phyloP scores from a whole-genome alignment of 306 rosid species.

The Senna tora region DNA sequence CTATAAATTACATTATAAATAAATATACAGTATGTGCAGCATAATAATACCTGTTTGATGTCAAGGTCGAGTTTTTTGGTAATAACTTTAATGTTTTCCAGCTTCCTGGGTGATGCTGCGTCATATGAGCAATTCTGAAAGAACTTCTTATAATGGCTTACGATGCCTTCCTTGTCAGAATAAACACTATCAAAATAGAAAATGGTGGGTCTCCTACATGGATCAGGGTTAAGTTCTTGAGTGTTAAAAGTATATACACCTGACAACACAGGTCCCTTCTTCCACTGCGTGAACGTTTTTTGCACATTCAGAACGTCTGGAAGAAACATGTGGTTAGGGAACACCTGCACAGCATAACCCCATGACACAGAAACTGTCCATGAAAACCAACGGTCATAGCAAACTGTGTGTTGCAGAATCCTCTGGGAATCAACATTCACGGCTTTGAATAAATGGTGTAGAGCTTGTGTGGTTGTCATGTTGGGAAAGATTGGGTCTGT shows the following conservation, averaged over 20 bases:
- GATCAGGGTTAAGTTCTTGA: constrained; percentile 44
- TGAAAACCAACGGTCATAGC: constrained; percentile 65
- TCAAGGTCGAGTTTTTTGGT: constrained; percentile 62
- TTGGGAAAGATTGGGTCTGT: constrained; percentile 74
- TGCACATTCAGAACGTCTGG: constrained; percentile 55
- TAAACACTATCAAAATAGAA: constrained; percentile 61
- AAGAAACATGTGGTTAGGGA: constrained; percentile 48
- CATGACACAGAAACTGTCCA: constrained; percentile 83
- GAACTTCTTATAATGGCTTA: constrained; percentile 52
- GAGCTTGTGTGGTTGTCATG: constrained; percentile 53
- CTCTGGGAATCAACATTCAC: constrained; percentile 66
- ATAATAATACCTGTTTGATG: constrained; percentile 57
- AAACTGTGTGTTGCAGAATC: constrained; percentile 71
- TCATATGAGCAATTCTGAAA: constrained; percentile 57
- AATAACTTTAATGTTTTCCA: constrained; percentile 61
- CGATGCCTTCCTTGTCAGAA: constrained; percentile 42
- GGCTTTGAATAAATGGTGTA: constrained; percentile 62
- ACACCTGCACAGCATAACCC: constrained; percentile 86
- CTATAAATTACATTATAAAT: too few species aligned
- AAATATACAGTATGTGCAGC: background rate
- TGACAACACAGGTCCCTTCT: background rate
- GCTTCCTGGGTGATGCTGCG: constrained; percentile 45
- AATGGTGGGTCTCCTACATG: constrained; percentile 60
- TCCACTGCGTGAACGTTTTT: constrained; percentile 68
- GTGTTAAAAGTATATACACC: constrained; percentile 57